Evolutionary conservation across 768 basidiomycete species (phyloP).

Genomic region (Leccinum subtestaceum): DNA sequence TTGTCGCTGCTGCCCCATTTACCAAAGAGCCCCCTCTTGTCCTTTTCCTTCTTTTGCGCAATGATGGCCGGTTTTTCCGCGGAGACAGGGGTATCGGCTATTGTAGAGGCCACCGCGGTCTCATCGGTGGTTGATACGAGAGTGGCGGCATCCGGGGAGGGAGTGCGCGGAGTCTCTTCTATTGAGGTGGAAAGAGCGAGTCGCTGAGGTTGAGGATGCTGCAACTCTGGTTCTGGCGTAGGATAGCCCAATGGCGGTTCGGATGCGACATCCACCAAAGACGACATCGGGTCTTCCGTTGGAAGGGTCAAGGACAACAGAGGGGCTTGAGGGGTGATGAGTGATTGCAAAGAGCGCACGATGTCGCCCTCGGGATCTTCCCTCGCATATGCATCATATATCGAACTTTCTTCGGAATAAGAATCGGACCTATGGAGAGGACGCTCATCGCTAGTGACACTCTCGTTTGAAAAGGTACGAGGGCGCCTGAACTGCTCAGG

Average conservation of each 20-base stretch:
- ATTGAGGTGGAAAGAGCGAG: slow-evolving; percentile 32
- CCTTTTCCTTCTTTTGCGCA: slow-evolving; percentile 60
- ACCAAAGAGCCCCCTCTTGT: slow-evolving; percentile 64
- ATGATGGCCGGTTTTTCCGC: slow-evolving; percentile 28
- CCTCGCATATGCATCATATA: slow-evolving; percentile 79
- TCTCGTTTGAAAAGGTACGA: slow-evolving; percentile 36
- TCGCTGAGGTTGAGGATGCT: slow-evolving; percentile 68
- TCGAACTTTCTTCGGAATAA: slow-evolving; percentile 76
- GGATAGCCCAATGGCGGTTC: slow-evolving; percentile 33
- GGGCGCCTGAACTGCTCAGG: slow-evolving; percentile 37
- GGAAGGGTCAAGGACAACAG: slow-evolving; percentile 25
- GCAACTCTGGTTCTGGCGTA: slow-evolving; percentile 43
- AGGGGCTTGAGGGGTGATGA: slow-evolving; percentile 22
- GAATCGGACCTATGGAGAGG: slow-evolving; percentile 56
- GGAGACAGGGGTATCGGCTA: slow-evolving; percentile 19
- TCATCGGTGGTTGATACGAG: slow-evolving; percentile 26
- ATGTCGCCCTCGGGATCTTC: slow-evolving; percentile 50
- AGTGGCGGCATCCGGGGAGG: slow-evolving; percentile 50
- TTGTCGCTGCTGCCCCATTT: slow-evolving; percentile 65
- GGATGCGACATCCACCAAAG: slow-evolving; percentile 8
- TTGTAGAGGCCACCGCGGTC: slow-evolving; percentile 25
- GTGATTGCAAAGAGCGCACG: slow-evolving; percentile 16
- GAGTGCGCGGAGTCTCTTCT: slow-evolving; percentile 49
- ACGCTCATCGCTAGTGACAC: slow-evolving; percentile 41
- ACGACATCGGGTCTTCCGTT: slow-evolving; percentile 10